Evolutionary conservation across 2,329 filamentous ascomycete species (phyloP), one percentile per base, ranked within the genome.

Genomic region (Neonectria ditissima): DNA sequence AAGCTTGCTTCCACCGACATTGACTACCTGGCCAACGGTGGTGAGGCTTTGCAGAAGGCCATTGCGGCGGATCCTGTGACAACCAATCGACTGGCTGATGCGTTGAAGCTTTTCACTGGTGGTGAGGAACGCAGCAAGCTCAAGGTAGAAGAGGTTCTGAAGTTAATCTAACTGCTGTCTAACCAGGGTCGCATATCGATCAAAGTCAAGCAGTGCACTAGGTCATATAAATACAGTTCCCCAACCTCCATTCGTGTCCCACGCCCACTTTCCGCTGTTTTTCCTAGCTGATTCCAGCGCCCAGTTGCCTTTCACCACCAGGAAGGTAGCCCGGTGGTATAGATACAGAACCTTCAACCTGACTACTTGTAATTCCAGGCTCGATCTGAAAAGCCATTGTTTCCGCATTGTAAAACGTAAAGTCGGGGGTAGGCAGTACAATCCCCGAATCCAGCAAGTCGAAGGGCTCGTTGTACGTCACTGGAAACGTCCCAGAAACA

Each of bases 21-120:
- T 2, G 82, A 85, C 66, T 85, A 84, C 62, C 78, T 85, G 14
- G 79, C 79, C 5, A 76, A 84, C 53, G 76, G 77, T 7, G 83
- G 83, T 5, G 77, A 68, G 30, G 77, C 75, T 60, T 74, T 86
- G 22, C 76, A 81, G 11, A 78, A 78, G 56, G 80, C 81, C 5
- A 81, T 83, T 55, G 74, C 74, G 32, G 73, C 73, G 11, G 82
- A 84, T 48, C 68, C 77, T 1, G 70, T 79, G 26, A 76, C 78
- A 1, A 74, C 72, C 39, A 74, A 74, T n/a, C 75, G 81, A 5
- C 69, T 84, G 18, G 72, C 72, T 14, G 75, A 78, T 58, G 80
- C 80, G 10, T 67, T 83, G 30, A 74, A 76, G 22, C 69, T 83
- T n/a, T 83, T 83, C 63, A 73, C 74, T 13, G 76, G 74, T 5